Evolutionary conservation across 306 rosid genomes (phyloP), one percentile per base, ranked within the genome.

Genomic region (Inga oerstediana): DNA sequence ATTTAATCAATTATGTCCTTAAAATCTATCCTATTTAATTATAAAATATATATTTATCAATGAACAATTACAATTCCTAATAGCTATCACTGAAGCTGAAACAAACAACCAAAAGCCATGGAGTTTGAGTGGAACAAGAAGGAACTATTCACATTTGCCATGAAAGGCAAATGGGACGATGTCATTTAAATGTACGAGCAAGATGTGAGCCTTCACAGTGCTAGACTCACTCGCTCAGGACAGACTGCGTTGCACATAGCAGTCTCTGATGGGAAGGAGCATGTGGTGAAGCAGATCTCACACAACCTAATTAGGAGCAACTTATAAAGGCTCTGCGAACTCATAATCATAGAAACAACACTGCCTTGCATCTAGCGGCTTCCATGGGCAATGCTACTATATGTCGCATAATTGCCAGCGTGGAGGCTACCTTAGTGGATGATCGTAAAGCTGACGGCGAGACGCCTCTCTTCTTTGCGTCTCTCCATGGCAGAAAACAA

Each of bases 181-280:
- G 88, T 89, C 6, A 74, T 85, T 7, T 1, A 1, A 0, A 80
- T 10, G 4, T 91, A 83, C 70, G 5, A 1, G 22, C 1, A 0
- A 0, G 17, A 88, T 0, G 3, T 0, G 5, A 6, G 2, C 7
- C 87, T 84, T 8, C 87, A 64, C 16, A 5, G 15, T 32, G 46
- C 46, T 27, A 16, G 10, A 19, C 17, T 67, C 10, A 67, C 73
- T 19, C 43, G 56, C 34, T 16, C 80, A 9, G 90, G 87, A 2
- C 84, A 88, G 78, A 87, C 93, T 10, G 92, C 86, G 11, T 41
- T 91, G 41, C 95, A 90, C 59, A 34, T 85, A 9, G 93, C 93
- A 0, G 92, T 88, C 39, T 72, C 76, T 4, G 90, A 88, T 15
- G 77, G 77, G 15, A 72, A 90, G 49, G 87, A 78, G 17, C 37